A percentile compares a stretch with the other conserved stretches of the same genome.
These are phyloP conservation scores for Cucurbita maxima DNA, from an alignment of 306 rosid genomes.

Conservation along the genomic window DNA sequence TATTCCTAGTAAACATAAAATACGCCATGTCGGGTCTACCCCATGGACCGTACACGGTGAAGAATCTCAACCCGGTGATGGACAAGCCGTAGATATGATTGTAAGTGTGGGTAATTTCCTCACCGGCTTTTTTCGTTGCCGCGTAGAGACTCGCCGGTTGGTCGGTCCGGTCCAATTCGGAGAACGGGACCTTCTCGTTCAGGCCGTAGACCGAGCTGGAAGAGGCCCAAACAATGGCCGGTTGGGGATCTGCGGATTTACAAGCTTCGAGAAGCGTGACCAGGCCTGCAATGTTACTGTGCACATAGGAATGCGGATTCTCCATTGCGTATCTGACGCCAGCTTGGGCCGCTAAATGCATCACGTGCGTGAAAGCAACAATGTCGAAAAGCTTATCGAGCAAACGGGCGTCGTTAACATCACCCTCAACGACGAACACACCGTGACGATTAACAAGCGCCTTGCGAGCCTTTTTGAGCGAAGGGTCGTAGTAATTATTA, in stretches of 20 bases:
- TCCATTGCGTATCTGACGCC: constrained; percentile 88
- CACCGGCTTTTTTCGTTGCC: constrained; percentile 71
- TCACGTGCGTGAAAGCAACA: constrained; percentile 67
- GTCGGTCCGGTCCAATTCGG: constrained; percentile 63
- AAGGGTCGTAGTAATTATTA: constrained; percentile 74
- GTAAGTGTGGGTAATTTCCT: constrained; percentile 1
- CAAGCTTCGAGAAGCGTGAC: constrained; percentile 66
- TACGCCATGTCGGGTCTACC: constrained; percentile 95
- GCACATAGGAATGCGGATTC: constrained; percentile 68
- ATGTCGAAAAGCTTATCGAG: constrained; percentile 60
- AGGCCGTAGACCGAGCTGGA: constrained; percentile 65
- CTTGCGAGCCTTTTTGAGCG: constrained; percentile 52
- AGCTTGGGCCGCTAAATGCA: constrained; percentile 94
- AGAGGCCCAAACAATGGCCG: not conserved
- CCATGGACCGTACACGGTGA: constrained; percentile 91
- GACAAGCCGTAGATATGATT: constrained; percentile 49
- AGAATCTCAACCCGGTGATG: constrained; percentile 65
- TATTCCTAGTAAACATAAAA: constrained; percentile 57
- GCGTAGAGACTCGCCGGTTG: constrained; percentile 20
- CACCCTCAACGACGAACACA: constrained; percentile 55
- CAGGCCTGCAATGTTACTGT: constrained; percentile 84
- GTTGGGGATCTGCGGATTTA: constrained; percentile 21
- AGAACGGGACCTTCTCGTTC: constrained; percentile 26
- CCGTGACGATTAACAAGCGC: constrained; percentile 27
- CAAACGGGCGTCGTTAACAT: constrained; percentile 51